Evolutionary conservation across 2,329 filamentous ascomycete species (phyloP), one percentile per base, ranked within the genome.

Genomic region (Cryphonectria nitschkei): DNA sequence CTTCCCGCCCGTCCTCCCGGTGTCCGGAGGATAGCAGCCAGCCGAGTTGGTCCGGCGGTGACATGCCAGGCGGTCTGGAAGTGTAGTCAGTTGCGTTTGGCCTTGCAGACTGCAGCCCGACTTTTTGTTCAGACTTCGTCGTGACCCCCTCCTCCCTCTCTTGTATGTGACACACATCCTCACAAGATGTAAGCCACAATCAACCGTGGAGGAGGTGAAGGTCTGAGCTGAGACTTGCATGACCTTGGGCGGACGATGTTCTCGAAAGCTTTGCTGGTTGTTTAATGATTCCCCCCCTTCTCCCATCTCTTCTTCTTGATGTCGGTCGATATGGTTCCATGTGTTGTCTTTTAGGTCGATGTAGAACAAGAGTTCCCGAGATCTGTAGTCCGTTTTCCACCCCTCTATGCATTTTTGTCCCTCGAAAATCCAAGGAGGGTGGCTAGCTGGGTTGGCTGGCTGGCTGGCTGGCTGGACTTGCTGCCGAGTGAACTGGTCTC

Each of bases 11-110:
- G 37, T 9, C 9, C 37, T 56, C 68, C 46, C 46, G 68, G 29
- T 52, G 34, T 65, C 68, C 60, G 67, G 61, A 34, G 32, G 60
- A 64, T 32, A 50, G 63, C 11, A 46, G 61, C 39, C n/a, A 19
- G 39, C 37, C 37, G 61, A 41, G 39, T 64, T 39, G 39, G n/a
- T 58, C 43, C 37, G 66, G 66, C 52, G 37, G 22, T 61, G 66
- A 68, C 58, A 61, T 61, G 22, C 6, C 58, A n/a, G 32, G 16
- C 34, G 34, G 34, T 37, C 34, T 58, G 14, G 37, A 32, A 14
- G 32, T 19, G 19, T 39, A 39, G n/a, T 46, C 34, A 64, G 9
- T 11, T 50, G 19, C 22, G 32, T 39, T 39, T 43, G 61, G 39
- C 39, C 39, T 32, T 46, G 39, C n/a, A 46, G 61, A 13, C 61